phyloP scores from a whole-genome alignment of 495 filamentous ascomycete genomes.

The Penicillium odoratum region DNA sequence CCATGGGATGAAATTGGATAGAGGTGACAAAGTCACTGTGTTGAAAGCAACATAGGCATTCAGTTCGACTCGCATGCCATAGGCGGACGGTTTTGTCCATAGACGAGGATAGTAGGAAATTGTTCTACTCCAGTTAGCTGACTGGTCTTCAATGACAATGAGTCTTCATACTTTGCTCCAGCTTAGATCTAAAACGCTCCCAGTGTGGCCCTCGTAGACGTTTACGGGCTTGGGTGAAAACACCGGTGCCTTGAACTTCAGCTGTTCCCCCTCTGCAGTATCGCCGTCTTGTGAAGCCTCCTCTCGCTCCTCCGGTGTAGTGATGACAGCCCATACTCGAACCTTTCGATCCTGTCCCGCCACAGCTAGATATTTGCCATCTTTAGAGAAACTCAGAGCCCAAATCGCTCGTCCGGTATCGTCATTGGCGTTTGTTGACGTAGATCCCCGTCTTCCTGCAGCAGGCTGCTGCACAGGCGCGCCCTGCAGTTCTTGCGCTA shows the following conservation, averaged over 20 bases:
- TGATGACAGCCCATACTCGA: slow-evolving; percentile 86
- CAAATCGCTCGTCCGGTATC: slow-evolving; percentile 65
- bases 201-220: slow-evolving; percentile 82
- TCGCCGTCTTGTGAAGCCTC: slow-evolving; percentile 71
- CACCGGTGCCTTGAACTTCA: slow-evolving; percentile 82
- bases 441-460: slow-evolving; percentile 29
- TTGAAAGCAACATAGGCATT: slow-evolving; percentile 94
- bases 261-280: slow-evolving; percentile 40
- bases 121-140: slow-evolving; percentile 60
- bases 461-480: slow-evolving; percentile 19
- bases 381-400: slow-evolving; percentile 90
- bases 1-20: slow-evolving; percentile 89
- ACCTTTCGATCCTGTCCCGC: slow-evolving; percentile 86
- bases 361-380: slow-evolving; percentile 87
- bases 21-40: slow-evolving; percentile 96
- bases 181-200: slow-evolving; percentile 85
- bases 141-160: not conserved
- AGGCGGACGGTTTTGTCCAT: slow-evolving; percentile 98
- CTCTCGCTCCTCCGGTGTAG: slow-evolving; percentile 74
- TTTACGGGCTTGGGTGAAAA: slow-evolving; percentile 75
- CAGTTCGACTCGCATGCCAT: slow-evolving; percentile 84
- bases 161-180: slow-evolving; percentile 79
- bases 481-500: slow-evolving; percentile 77
- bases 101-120: slow-evolving; percentile 92
- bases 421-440: slow-evolving; percentile 33